Evolutionary conservation across 371 early-diverging fungal genomes (phyloP).

Genomic region (Nosema muscidifuracis): DNA sequence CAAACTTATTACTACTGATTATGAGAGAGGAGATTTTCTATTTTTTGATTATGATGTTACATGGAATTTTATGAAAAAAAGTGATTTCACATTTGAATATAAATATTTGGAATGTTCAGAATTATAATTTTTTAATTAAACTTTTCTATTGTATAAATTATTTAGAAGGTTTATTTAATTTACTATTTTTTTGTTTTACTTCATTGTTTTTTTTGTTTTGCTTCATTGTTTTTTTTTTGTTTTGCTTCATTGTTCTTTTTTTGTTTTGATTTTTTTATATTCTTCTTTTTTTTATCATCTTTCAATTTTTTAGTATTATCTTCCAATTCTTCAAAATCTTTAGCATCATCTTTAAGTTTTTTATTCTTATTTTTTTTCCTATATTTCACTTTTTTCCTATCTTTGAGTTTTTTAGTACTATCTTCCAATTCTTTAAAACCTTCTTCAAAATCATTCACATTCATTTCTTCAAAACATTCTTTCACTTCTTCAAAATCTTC

Average conservation of each 20-base stretch:
- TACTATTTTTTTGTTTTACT: background rate
- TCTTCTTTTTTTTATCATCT: background rate
- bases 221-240: no score
- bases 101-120: conserved; percentile 57
- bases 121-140: conserved; percentile 4
- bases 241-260: background rate
- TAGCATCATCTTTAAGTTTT: no score
- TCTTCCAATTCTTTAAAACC: conserved; percentile 3
- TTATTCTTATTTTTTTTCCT: no score
- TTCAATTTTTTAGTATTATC: background rate
- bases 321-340: no score
- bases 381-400: background rate
- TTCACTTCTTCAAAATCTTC: no score
- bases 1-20: conserved; percentile 83
- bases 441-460: no score
- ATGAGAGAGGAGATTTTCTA: conserved; percentile 91
- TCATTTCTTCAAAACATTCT: no score
- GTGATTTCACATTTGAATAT: conserved; percentile 70
- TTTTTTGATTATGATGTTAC: conserved; percentile 95
- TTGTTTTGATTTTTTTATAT: background rate
- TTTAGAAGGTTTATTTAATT: background rate
- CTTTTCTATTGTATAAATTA: background rate
- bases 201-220: no score
- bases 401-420: background rate
- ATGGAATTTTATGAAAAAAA: conserved; percentile 92